These are phyloP conservation scores for Curvularia verruculosa DNA, from an alignment of 2,329 filamentous ascomycete genomes.

Conservation along the genomic window DNA sequence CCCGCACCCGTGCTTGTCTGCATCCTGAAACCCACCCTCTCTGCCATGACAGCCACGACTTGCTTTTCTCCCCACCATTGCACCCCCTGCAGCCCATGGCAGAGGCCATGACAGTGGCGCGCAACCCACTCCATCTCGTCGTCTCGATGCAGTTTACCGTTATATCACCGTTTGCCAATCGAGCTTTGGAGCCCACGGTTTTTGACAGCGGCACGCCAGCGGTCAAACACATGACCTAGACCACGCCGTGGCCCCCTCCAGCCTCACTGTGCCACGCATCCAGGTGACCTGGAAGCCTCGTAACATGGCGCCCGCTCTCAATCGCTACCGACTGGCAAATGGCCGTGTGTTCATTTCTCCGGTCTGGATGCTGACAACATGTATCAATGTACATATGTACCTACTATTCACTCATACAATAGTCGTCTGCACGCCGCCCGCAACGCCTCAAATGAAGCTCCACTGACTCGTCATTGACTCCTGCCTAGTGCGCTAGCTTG, in stretches of 20 bases:
- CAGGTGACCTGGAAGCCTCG: slow-evolving; percentile 11
- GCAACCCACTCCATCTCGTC: slow-evolving; percentile 14
- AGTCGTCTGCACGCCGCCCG: slow-evolving; percentile 1
- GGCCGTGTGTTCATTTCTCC: not conserved
- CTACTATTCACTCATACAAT: no score
- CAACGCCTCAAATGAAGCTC: slow-evolving; percentile 7
- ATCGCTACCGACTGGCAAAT: slow-evolving; percentile 1
- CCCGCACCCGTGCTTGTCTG: slow-evolving; percentile 20
- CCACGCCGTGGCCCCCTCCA: slow-evolving; percentile 26
- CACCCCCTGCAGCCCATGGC: slow-evolving; percentile 25
- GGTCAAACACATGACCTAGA: slow-evolving; percentile 23
- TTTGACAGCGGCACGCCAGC: slow-evolving; percentile 39
- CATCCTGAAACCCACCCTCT: slow-evolving; percentile 38
- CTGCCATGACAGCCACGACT: slow-evolving; percentile 15
- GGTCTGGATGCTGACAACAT: slow-evolving; percentile 9
- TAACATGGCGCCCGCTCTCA: not conserved
- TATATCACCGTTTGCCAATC: slow-evolving; percentile 20
- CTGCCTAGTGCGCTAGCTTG: slow-evolving; percentile 18
- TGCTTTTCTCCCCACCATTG: slow-evolving; percentile 20
- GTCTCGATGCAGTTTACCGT: slow-evolving; percentile 5
- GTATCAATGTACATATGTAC: no score
- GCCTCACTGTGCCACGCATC: slow-evolving; percentile 11
- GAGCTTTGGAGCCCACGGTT: slow-evolving; percentile 18
- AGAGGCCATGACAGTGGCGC: slow-evolving; percentile 24
- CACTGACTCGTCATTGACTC: slow-evolving; percentile 26